Evolutionary conservation across 2,329 filamentous ascomycete genomes (phyloP), one percentile per base, ranked within the genome.

Genomic region (Cladophialophora yegresii): DNA sequence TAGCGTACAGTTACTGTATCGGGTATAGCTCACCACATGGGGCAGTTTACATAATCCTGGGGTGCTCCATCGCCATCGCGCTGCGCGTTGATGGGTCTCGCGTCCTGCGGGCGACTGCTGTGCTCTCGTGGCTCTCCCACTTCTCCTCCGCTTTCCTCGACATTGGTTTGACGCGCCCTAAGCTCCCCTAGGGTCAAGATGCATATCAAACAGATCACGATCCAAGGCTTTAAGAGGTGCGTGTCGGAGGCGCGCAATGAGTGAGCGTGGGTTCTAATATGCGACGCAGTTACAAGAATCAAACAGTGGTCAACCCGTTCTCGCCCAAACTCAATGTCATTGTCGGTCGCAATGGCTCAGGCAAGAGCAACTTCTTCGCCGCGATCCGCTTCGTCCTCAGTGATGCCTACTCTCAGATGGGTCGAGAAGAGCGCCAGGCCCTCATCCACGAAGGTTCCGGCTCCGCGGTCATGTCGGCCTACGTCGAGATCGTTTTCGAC

Each of bases 201-300:
- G 93, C 95, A 96, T 83, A 97, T 99, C 85, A 99, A 99, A 80
- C 95, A 99, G 82, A 97, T 98, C 78, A 98, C 97, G 78, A 98
- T 99, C 76, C 95, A 99, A 79, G 95, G 95, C 87, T 99, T 99
- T 82, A 99, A 99, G 82, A 97, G 92, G 92, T 96, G 78, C 71
- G 79, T 33, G 4, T 47, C 36, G 16, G 16, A 40, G n/a, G 49
- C 7, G 3, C 12, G 28, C 26, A 56, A 45, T 9, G 8, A 22
- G 16, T 13, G n/a, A 64, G 32, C 13, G 10, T 13, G 4, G 5
- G 20, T 23, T 23, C 53, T 56, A 53, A 69, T 53, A 33, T 10
- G 23, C 13, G 4, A 22, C 43, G 50, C 63, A 96, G 93, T 85
- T 99, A 99, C 87, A 99, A 99, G 84, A 93, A 99, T 76, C 96